Conservation (phyloP, 2,329 filamentous ascomycete species). For the Sporothrix inflata region DNA sequence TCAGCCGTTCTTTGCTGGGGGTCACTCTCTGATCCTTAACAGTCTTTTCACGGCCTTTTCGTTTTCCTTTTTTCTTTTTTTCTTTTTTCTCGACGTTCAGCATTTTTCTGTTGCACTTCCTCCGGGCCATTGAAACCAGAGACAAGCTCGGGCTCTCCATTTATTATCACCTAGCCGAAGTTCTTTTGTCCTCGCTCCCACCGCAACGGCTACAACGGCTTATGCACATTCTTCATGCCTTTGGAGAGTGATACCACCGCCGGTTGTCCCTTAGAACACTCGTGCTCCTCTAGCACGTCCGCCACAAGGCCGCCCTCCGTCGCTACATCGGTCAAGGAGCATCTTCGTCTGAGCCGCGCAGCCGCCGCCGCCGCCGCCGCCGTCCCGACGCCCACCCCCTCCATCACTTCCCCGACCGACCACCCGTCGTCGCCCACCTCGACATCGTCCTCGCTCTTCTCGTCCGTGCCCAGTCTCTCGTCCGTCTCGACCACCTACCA, state of each 20-base stretch:
- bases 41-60: not conserved
- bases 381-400: not conserved
- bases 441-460: conserved; percentile 27
- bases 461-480: conserved; percentile 18
- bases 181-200: not conserved
- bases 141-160: not conserved
- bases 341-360: conserved; percentile 1
- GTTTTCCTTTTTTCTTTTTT: too few relatives aligned
- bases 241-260: conserved; percentile 20
- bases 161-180: not conserved
- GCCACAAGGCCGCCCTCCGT: not conserved
- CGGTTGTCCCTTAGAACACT: conserved; percentile 3
- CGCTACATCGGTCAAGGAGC: not conserved
- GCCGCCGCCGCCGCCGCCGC: conserved; percentile 9
- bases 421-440: conserved; percentile 18
- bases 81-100: not conserved
- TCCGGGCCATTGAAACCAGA: not conserved
- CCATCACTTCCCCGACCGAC: conserved; percentile 17
- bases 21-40: not conserved
- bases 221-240: conserved; percentile 28
- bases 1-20: not conserved
- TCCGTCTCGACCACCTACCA: conserved; percentile 19
- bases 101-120: conserved; percentile 6
- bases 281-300: not conserved
- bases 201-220: not conserved